Conservation (phyloP, 129 eudicot species). For the Saposhnikovia divaricata region DNA sequence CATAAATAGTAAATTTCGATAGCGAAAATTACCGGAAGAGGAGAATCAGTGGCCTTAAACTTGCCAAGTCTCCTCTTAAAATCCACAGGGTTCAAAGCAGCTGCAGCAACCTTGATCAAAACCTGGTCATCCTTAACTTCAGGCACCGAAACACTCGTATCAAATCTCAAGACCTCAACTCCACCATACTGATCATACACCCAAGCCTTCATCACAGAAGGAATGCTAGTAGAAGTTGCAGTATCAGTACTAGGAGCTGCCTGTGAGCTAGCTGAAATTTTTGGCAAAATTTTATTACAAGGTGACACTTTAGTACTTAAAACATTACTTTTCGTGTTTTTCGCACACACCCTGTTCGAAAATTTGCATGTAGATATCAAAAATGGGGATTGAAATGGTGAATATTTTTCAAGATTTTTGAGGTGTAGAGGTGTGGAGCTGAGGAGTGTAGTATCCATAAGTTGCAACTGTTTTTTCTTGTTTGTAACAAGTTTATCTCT, state of each 20-base stretch:
- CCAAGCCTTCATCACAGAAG: constrained; percentile 91
- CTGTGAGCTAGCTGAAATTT: constrained; percentile 44
- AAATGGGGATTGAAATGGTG: constrained; percentile 24
- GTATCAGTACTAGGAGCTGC: constrained; percentile 40
- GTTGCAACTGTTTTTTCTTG: neutral
- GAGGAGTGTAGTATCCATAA: constrained; percentile 56
- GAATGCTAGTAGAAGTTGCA: constrained; percentile 35
- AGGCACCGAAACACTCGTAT: constrained; percentile 44
- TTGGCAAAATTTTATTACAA: neutral
- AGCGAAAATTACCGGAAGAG: constrained; percentile 52
- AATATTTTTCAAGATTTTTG: constrained; percentile 1
- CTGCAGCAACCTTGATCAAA: constrained; percentile 72
- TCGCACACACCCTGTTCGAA: neutral
- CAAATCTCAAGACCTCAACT: constrained; percentile 65
- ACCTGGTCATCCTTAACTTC: constrained; percentile 72
- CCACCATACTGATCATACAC: constrained; percentile 71
- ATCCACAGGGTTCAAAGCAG: constrained; percentile 92
- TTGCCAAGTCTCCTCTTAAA: constrained; percentile 68
- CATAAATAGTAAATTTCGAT: neutral
- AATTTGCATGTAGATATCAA: constrained; percentile 19
- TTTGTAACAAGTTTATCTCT: constrained; percentile 21
- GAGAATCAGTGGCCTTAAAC: constrained; percentile 78
- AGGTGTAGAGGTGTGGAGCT: constrained; percentile 48
- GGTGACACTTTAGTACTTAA: neutral
- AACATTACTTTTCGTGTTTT: neutral